phyloP scores from a whole-genome alignment of 345 rosid species.

The Laguncularia racemosa region DNA sequence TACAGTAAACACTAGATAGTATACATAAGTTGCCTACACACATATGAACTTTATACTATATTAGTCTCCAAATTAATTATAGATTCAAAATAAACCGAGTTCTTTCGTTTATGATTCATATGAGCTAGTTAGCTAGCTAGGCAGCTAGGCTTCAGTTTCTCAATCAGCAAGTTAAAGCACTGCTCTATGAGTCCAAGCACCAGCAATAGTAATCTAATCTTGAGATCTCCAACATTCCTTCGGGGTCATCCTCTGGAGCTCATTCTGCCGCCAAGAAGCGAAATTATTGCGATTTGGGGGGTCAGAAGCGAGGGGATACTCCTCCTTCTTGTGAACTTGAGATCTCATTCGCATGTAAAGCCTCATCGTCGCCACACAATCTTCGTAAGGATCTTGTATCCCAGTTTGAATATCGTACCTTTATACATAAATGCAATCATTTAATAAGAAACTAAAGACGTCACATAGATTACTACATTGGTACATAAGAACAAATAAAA shows the following conservation, averaged over 20 bases:
- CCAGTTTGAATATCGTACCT: slow-evolving; percentile 81
- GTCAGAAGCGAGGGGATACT: slow-evolving; percentile 57
- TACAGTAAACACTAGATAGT: too few species aligned
- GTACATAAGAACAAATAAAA: background rate
- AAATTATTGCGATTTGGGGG: slow-evolving; percentile 72
- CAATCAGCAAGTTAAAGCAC: background rate
- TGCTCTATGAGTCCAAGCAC: slow-evolving; percentile 57
- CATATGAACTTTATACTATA: background rate
- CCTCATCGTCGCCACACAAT: slow-evolving; percentile 86
- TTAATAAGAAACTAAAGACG: too few species aligned
- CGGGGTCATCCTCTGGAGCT: slow-evolving; percentile 81
- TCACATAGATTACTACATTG: background rate
- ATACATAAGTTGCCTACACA: too few species aligned
- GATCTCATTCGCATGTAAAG: slow-evolving; percentile 81
- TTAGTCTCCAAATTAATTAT: background rate
- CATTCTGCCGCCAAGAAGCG: slow-evolving; percentile 70
- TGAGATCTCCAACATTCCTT: slow-evolving; percentile 57
- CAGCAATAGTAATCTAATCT: slow-evolving; percentile 87
- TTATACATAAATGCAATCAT: background rate
- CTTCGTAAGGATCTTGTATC: slow-evolving; percentile 76
- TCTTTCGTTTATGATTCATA: background rate
- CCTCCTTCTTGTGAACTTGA: slow-evolving; percentile 53
- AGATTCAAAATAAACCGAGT: background rate
- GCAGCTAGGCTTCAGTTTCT: background rate
- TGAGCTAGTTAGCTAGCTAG: too few species aligned